Evolutionary conservation across 306 rosid species (phyloP), one percentile per base, ranked within the genome.

Genomic region (Begonia peltatifolia): DNA sequence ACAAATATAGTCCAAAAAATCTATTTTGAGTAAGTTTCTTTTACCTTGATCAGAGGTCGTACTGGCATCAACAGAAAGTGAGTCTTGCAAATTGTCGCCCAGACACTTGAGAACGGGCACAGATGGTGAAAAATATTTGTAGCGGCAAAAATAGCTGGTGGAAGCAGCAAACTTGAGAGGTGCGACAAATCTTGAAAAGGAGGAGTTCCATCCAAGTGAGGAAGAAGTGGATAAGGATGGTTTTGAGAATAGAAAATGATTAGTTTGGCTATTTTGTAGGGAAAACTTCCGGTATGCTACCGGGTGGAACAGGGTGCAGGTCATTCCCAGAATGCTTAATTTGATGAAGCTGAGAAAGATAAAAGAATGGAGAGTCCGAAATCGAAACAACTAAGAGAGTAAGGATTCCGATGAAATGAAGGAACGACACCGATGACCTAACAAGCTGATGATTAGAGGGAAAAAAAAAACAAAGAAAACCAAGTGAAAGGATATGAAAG

Each of bases 251-350:
- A 22, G 41, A 5, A 52, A 30, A 22, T 23, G 57, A 41, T 52
- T 52, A 54, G n/a, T 61, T 16, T 30, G 16, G 15, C 50, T 43
- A 36, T 46, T 17, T 14, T 57, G 36, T 6, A 20, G 22, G 48
- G 36, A 61, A 52, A 61, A 20, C 58, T 52, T 61, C 14, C 42
- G 30, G 5, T 53, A 61, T n/a, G 51, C 58, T n/a, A 50, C 65
- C 42, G 42, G 65, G 35, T 52, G 22, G 35, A 52, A 52, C 38
- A 25, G 14, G 10, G 52, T 14, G 65, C 65, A 61, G 53, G 65
- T 51, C 65, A 61, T 61, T 13, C 51, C 38, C 38, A 30, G 38
- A 0, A 7, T 30, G 38, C 3, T 30, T 30, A 30, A 30, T 6
- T 5, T 5, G 38, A 30, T 5, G 38, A 30, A 30, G 8, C 38